These are phyloP conservation scores for Starmerella floricola DNA, from an alignment of 805 yeast genomes.

Conservation along the genomic window DNA sequence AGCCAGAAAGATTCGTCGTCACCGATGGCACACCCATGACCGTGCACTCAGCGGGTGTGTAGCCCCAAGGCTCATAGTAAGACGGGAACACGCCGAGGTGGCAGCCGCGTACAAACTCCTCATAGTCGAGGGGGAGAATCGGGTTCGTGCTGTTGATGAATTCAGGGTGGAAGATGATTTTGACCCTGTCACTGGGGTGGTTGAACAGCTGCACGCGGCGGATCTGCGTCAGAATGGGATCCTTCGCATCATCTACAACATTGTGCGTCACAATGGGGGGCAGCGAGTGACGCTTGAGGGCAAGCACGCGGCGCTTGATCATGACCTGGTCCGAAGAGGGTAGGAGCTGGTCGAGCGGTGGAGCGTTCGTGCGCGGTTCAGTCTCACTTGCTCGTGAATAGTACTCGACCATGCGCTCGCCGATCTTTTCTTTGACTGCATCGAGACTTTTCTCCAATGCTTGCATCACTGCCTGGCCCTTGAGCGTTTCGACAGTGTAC, in stretches of 20 bases:
- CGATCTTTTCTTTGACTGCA: conserved; percentile 78
- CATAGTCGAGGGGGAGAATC: conserved; percentile 82
- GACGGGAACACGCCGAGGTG: conserved; percentile 98
- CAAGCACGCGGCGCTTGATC: conserved; percentile 83
- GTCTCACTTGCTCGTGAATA: conserved; percentile 51
- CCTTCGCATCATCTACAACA: conserved; percentile 83
- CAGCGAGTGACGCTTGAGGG: conserved; percentile 72
- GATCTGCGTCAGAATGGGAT: conserved; percentile 83
- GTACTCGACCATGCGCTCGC: conserved; percentile 78
- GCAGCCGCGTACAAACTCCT: conserved; percentile 95
- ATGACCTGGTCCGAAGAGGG: conserved; percentile 79
- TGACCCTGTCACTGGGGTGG: conserved; percentile 79
- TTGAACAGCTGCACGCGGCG: conserved; percentile 87
- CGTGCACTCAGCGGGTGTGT: conserved; percentile 98
- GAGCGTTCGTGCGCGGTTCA: conserved; percentile 46
- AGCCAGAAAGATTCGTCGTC: conserved; percentile 90
- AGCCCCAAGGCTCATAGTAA: conserved; percentile 98
- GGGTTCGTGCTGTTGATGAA: conserved; percentile 92
- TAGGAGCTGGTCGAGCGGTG: conserved; percentile 67
- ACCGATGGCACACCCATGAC: conserved; percentile 99
- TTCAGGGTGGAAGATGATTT: conserved; percentile 95
- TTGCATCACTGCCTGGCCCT: conserved; percentile 90
- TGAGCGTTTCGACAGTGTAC: conserved; percentile 87
- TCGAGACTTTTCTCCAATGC: conserved; percentile 79
- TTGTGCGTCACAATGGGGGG: conserved; percentile 97